Conservation (phyloP, 305 asterid genomes). For the Fraxinus nigra region DNA sequence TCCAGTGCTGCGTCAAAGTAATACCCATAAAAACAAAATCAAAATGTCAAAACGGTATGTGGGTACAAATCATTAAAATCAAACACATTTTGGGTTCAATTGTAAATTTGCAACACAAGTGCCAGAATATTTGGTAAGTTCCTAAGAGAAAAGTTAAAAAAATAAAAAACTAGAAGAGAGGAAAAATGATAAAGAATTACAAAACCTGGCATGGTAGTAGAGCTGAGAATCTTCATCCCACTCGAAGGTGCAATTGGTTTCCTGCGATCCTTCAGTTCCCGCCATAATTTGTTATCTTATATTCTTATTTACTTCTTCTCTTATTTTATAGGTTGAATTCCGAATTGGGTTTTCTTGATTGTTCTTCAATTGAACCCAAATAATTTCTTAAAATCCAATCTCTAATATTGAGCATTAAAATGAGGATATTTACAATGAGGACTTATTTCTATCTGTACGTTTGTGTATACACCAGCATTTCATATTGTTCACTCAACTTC, state of each 20-base stretch:
- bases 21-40: conserved; percentile 2
- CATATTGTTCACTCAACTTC: background rate
- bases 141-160: background rate
- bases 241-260: conserved; percentile 43
- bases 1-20: conserved; percentile 65
- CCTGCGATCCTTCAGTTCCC: conserved; percentile 26
- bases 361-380: background rate
- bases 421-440: background rate
- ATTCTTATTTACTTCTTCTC: background rate
- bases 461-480: background rate
- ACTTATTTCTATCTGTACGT: background rate
- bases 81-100: background rate
- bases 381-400: background rate
- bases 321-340: background rate
- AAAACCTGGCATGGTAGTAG: conserved; percentile 82
- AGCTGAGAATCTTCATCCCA: conserved; percentile 88
- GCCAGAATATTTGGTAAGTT: background rate
- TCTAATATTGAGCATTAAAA: background rate
- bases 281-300: conserved; percentile 30
- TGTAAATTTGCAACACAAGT: background rate
- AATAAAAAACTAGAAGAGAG: background rate
- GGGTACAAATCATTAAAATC: conserved; percentile 10
- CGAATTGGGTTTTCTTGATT: background rate
- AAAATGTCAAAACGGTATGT: conserved; percentile 8
- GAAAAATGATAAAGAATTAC: background rate